Evolutionary conservation across 2,329 filamentous ascomycete species (phyloP).

Genomic region (Pseudogymnoascus sp.): DNA sequence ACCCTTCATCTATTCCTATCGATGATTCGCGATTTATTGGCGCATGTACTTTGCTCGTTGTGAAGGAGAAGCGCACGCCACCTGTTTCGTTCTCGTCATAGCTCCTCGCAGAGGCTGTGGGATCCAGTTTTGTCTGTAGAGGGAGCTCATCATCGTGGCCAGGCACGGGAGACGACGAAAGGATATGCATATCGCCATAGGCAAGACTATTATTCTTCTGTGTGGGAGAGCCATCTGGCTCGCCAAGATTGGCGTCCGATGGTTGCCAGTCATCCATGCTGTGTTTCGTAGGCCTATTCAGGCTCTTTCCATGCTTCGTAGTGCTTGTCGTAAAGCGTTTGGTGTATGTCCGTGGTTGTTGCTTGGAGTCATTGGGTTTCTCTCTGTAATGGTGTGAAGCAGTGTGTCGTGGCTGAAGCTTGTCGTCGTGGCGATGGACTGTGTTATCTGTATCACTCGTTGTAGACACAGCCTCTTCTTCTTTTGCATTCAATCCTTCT

Average conservation of each 20-base stretch:
- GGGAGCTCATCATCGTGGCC: slow-evolving; percentile 1
- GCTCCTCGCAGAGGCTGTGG: neutral
- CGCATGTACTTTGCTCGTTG: neutral
- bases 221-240: neutral
- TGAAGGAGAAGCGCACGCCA: neutral
- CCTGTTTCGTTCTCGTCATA: slow-evolving; percentile 4
- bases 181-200: neutral
- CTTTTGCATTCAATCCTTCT: neutral
- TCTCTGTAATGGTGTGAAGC: neutral
- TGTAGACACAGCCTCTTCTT: neutral
- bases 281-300: neutral
- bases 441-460: neutral
- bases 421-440: neutral
- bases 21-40: neutral
- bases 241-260: neutral
- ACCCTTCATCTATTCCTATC: neutral
- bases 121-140: neutral
- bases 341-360: neutral
- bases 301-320: neutral
- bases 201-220: slow-evolving; percentile 4
- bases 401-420: neutral
- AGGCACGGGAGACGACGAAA: neutral
- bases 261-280: neutral
- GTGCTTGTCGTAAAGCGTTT: neutral
- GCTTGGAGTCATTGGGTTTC: neutral